Evolutionary conservation across 345 rosid species (phyloP).

Genomic region (Lenwebbia sp.): DNA sequence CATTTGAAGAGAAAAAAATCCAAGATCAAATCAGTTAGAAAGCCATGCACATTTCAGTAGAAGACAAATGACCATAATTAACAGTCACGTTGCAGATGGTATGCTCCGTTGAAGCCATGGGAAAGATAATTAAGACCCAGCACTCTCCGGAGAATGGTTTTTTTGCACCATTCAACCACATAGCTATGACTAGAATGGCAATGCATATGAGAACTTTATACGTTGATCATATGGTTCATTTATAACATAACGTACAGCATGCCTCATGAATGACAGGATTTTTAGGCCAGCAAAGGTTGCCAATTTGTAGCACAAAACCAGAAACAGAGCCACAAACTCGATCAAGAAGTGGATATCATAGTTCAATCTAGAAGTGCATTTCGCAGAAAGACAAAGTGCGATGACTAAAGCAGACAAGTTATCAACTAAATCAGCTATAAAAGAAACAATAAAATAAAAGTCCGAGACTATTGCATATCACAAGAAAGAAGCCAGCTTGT

Average conservation of each 20-base stretch:
- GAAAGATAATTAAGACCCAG: background rate
- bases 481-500: background rate
- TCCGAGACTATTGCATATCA: rapidly evolving
- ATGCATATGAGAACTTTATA: rapidly evolving
- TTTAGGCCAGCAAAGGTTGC: background rate
- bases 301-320: background rate
- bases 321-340: background rate
- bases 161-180: background rate
- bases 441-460: background rate
- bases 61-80: background rate
- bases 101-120: background rate
- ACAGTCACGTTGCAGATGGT: background rate
- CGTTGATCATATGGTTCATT: background rate
- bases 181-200: background rate
- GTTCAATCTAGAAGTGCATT: background rate
- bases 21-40: background rate
- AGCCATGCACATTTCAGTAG: background rate
- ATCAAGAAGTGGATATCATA: background rate
- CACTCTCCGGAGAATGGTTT: background rate
- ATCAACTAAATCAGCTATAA: background rate
- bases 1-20: background rate
- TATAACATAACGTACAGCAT: background rate
- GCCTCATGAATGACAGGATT: background rate
- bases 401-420: background rate
- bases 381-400: background rate